phyloP scores from a whole-genome alignment of 192 early-diverging fungal species.

The Backusella macrospora region DNA sequence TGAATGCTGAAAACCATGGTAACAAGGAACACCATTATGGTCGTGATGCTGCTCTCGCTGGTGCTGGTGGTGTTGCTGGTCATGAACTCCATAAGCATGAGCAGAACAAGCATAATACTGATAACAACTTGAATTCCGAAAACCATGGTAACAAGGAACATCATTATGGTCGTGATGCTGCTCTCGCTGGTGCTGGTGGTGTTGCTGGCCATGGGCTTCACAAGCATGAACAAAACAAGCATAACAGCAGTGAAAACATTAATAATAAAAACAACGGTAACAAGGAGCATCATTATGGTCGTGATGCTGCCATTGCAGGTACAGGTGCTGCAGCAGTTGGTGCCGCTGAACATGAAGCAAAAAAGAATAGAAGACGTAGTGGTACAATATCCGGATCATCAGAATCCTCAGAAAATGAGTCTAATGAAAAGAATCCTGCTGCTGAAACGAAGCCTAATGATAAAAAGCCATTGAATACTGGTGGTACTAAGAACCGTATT shows the following conservation, averaged over 20 bases:
- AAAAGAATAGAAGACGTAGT: background rate
- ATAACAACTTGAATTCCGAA: background rate
- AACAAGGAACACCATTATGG: background rate
- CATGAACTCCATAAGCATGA: background rate
- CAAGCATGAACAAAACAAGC: background rate
- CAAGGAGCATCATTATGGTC: conserved; percentile 6
- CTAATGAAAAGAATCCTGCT: background rate
- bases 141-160: background rate
- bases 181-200: background rate
- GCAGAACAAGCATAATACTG: background rate
- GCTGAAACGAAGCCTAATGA: background rate
- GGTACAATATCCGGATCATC: background rate
- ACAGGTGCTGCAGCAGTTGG: conserved; percentile 3
- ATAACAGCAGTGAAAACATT: background rate
- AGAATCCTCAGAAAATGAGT: background rate
- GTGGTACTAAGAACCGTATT: conserved; percentile 23
- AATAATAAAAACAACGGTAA: background rate
- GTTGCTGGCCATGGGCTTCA: background rate
- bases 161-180: background rate
- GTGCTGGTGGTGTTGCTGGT: background rate
- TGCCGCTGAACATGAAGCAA: background rate
- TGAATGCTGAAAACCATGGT: background rate
- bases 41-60: background rate
- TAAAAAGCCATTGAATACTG: conserved; percentile 25
- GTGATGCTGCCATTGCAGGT: background rate